These are phyloP conservation scores for Yamadazyma laniorum DNA, from an alignment of 805 yeast genomes.

Conservation along the genomic window DNA sequence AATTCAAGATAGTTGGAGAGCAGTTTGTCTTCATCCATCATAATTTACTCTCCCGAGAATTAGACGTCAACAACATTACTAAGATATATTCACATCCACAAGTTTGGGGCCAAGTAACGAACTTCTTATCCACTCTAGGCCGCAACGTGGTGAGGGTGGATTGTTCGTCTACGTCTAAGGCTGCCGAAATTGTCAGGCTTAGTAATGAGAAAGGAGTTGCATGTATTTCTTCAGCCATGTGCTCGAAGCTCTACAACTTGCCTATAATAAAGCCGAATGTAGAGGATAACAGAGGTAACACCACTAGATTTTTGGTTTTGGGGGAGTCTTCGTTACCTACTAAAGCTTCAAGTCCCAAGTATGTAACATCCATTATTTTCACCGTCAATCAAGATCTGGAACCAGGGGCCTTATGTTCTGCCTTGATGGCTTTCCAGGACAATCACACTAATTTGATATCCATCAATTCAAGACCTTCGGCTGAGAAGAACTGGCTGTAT, in stretches of 20 bases:
- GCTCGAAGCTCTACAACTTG: conserved; percentile 58
- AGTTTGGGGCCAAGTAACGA: conserved; percentile 90
- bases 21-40: conserved; percentile 84
- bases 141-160: conserved; percentile 45
- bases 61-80: conserved; percentile 43
- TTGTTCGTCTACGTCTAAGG: conserved; percentile 77
- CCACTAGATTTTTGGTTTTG: conserved; percentile 80
- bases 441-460: conserved; percentile 63
- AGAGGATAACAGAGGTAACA: conserved; percentile 73
- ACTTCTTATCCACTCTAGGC: conserved; percentile 46
- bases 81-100: conserved; percentile 91
- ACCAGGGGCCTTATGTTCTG: conserved; percentile 74
- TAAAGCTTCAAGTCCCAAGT: conserved; percentile 8
- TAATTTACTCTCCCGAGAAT: conserved; percentile 55
- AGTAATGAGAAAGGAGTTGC: conserved; percentile 45
- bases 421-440: conserved; percentile 54
- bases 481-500: conserved; percentile 70
- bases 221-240: conserved; percentile 71
- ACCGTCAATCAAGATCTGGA: conserved; percentile 58
- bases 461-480: conserved; percentile 77
- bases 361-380: conserved; percentile 60
- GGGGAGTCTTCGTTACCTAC: conserved; percentile 26
- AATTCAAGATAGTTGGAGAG: conserved; percentile 64
- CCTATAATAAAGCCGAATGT: conserved; percentile 55
- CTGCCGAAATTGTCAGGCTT: conserved; percentile 62